phyloP scores from a whole-genome alignment of 148 eudicot genomes.

The Nepenthes gracilis region DNA sequence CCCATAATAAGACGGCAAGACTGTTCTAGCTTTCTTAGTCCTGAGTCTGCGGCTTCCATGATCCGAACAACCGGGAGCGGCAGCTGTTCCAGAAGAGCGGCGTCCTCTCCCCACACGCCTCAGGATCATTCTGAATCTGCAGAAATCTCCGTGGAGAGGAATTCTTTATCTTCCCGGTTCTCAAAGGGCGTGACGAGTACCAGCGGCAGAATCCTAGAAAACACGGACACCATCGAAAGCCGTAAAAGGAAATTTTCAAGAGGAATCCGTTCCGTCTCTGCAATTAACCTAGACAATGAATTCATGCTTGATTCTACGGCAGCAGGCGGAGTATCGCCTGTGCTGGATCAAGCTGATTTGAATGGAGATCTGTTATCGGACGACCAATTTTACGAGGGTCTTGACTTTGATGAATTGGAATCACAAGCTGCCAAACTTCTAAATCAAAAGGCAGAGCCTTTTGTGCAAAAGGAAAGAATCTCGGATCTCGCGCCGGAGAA shows the following conservation, averaged over 20 bases:
- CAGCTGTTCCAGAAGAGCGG: constrained; percentile 23
- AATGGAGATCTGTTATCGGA: constrained; percentile 31
- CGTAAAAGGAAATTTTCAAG: constrained; percentile 38
- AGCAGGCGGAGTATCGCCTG: constrained; percentile 15
- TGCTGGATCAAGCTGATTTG: constrained; percentile 10
- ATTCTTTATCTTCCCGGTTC: constrained; percentile 17
- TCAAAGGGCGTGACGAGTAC: constrained; percentile 17
- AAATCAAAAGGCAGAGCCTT: constrained; percentile 23
- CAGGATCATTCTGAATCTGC: constrained; percentile 20
- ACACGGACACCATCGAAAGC: constrained; percentile 9
- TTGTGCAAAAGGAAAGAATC: constrained; percentile 12
- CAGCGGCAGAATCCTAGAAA: constrained; percentile 15
- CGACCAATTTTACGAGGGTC: constrained; percentile 61
- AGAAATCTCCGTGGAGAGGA: constrained; percentile 17
- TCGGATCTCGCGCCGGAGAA: constrained; percentile 18
- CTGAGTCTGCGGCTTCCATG: constrained; percentile 29
- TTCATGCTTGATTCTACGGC: constrained; percentile 25
- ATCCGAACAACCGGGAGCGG: constrained; percentile 21
- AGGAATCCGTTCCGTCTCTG: constrained; percentile 26
- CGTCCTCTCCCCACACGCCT: constrained; percentile 20
- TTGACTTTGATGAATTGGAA: constrained; percentile 86
- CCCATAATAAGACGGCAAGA: constrained; percentile 35
- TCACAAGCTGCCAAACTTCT: constrained; percentile 63
- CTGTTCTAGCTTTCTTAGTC: constrained; percentile 19
- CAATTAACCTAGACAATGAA: constrained; percentile 45